Conservation (phyloP, 2,329 filamentous ascomycete species). For the Penicillium thymicola region DNA sequence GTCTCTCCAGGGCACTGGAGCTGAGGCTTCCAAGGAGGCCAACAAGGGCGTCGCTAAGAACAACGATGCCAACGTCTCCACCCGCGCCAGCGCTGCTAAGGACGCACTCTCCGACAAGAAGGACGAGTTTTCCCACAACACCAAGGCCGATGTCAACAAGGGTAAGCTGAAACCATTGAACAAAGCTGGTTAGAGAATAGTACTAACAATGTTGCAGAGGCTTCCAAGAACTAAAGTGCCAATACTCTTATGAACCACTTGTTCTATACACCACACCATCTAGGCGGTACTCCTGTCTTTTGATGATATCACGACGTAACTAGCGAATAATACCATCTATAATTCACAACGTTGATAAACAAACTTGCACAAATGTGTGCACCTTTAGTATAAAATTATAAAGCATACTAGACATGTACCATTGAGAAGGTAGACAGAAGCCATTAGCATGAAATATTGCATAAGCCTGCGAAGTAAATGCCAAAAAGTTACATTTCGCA, state of each 20-base stretch:
- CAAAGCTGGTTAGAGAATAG: not conserved
- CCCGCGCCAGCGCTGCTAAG: constrained; percentile 54
- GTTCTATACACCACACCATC: not conserved
- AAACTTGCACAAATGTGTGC: not conserved
- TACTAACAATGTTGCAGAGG: constrained; percentile 8
- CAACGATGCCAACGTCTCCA: constrained; percentile 50
- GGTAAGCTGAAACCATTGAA: constrained; percentile 5
- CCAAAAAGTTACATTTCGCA: too few species aligned
- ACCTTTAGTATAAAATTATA: not conserved
- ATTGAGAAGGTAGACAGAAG: not conserved
- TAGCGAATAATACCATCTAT: constrained; percentile 4
- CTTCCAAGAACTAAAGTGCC: constrained; percentile 14
- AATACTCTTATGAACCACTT: not conserved
- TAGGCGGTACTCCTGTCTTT: not conserved
- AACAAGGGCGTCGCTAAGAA: constrained; percentile 69
- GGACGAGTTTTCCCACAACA: constrained; percentile 52
- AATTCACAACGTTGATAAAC: not conserved
- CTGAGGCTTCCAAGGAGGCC: constrained; percentile 62
- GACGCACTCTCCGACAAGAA: constrained; percentile 53
- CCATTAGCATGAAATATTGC: too few species aligned
- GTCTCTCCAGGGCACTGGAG: constrained; percentile 56
- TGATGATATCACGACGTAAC: not conserved
- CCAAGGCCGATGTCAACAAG: constrained; percentile 26
- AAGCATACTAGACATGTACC: not conserved
- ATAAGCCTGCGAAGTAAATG: not conserved